These are phyloP conservation scores for Fusarium sp. DNA, from an alignment of 2,329 filamentous ascomycete species.

Conservation along the genomic window DNA sequence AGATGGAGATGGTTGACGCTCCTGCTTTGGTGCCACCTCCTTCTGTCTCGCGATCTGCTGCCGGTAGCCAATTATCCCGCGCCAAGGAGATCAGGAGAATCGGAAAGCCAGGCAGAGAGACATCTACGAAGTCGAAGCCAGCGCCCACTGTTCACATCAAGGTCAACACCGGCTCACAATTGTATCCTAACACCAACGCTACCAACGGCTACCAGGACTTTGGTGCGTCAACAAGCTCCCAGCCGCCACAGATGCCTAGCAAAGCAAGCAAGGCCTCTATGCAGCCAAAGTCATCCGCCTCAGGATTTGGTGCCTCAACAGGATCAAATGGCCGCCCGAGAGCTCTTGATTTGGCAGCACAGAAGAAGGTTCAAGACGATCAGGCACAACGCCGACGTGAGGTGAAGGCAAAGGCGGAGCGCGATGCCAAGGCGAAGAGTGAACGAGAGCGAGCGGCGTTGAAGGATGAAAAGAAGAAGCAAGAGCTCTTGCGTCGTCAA, in stretches of 20 bases:
- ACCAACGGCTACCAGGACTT: conserved; percentile 67
- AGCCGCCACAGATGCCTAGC: conserved; percentile 61
- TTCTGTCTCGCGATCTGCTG: conserved; percentile 64
- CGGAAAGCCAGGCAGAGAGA: conserved; percentile 71
- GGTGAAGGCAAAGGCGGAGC: conserved; percentile 82
- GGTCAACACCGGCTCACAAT: conserved; percentile 73
- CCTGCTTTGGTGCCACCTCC: conserved; percentile 69
- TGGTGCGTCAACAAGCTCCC: conserved; percentile 47
- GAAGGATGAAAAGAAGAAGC: conserved; percentile 67
- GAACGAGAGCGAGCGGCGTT: conserved; percentile 60
- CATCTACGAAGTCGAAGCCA: conserved; percentile 68
- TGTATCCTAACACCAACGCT: conserved; percentile 67
- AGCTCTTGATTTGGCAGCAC: conserved; percentile 78
- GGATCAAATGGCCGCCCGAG: conserved; percentile 73
- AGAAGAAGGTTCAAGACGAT: conserved; percentile 87
- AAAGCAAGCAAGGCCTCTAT: conserved; percentile 76
- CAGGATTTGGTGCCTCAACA: conserved; percentile 68
- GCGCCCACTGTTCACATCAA: conserved; percentile 74
- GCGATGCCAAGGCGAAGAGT: conserved; percentile 76
- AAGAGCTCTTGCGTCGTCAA: conserved; percentile 68
- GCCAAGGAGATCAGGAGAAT: conserved; percentile 68
- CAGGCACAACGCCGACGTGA: conserved; percentile 78
- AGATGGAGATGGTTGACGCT: conserved; percentile 68
- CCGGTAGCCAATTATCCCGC: conserved; percentile 60
- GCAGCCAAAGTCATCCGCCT: conserved; percentile 65